Conservation (phyloP, 1,284 basidiomycete genomes). For the Pascua sp. region DNA sequence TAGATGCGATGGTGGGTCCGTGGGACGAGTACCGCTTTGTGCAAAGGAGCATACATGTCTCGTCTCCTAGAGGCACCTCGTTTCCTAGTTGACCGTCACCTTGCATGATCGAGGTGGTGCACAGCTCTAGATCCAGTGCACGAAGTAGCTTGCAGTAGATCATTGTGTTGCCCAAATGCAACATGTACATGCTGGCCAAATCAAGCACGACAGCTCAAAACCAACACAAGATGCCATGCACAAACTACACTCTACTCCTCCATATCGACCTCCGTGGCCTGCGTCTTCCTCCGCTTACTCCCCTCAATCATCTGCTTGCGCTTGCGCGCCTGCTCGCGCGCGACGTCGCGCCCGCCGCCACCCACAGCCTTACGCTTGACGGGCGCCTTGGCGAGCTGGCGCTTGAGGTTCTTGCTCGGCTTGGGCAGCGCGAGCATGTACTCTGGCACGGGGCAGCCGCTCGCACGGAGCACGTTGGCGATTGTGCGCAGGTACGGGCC, state of each 20-base stretch:
- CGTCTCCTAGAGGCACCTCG: no score
- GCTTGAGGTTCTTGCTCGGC: slow-evolving; percentile 82
- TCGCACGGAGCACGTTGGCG: slow-evolving; percentile 88
- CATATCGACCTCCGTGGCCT: slow-evolving; percentile 1
- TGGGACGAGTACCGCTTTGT: no score
- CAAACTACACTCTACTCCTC: background rate
- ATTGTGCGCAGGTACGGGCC: slow-evolving; percentile 89
- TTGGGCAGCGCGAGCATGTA: slow-evolving; percentile 86
- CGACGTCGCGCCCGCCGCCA: slow-evolving; percentile 64
- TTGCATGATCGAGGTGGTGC: no score
- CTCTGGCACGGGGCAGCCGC: slow-evolving; percentile 80
- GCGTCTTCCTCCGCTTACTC: slow-evolving; percentile 41
- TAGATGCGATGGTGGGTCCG: no score
- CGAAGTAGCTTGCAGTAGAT: no score
- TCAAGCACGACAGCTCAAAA: no score
- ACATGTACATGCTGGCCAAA: no score
- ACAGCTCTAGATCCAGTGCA: no score
- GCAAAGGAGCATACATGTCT: no score
- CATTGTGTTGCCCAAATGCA: no score
- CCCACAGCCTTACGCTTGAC: slow-evolving; percentile 72
- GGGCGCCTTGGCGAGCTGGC: slow-evolving; percentile 69
- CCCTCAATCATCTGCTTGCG: slow-evolving; percentile 57
- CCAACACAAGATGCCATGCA: slow-evolving; percentile 1
- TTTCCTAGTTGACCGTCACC: no score
- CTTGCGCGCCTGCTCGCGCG: slow-evolving; percentile 66